Conservation (phyloP, 805 yeast species). For the Yamadazyma sp. region DNA sequence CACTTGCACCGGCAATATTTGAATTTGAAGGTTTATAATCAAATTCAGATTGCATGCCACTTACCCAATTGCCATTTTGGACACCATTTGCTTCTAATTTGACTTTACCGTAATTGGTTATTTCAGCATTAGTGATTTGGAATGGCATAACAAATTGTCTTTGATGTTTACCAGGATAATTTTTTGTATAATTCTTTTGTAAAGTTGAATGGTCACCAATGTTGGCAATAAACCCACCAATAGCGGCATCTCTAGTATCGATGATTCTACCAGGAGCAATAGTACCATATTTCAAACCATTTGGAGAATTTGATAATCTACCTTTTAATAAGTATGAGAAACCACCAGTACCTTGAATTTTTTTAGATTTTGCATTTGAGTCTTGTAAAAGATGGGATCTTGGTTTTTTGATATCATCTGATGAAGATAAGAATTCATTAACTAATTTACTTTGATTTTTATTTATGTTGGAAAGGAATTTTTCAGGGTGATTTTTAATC, state of each 20-base stretch:
- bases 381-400: constrained; percentile 11
- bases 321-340: constrained; percentile 69
- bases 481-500: constrained; percentile 45
- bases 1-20: constrained; percentile 28
- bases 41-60: constrained; percentile 9
- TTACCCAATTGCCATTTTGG: constrained; percentile 40
- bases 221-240: constrained; percentile 43
- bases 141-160: constrained; percentile 44
- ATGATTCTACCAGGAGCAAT: constrained; percentile 70
- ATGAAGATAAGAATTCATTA: constrained; percentile 33
- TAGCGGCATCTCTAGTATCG: constrained; percentile 49
- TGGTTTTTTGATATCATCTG: constrained; percentile 23
- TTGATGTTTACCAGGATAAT: constrained; percentile 38
- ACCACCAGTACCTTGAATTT: constrained; percentile 71
- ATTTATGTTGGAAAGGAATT: constrained; percentile 21
- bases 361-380: constrained; percentile 4
- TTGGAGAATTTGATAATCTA: constrained; percentile 64
- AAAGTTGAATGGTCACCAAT: constrained; percentile 35
- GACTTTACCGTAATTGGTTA: constrained; percentile 34
- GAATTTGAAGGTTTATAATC: constrained; percentile 30
- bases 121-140: constrained; percentile 36
- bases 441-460: constrained; percentile 25
- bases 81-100: constrained; percentile 36
- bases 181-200: constrained; percentile 38
- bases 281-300: constrained; percentile 55